Conservation (phyloP, 768 basidiomycete species). For the Mrakia frigida region DNA sequence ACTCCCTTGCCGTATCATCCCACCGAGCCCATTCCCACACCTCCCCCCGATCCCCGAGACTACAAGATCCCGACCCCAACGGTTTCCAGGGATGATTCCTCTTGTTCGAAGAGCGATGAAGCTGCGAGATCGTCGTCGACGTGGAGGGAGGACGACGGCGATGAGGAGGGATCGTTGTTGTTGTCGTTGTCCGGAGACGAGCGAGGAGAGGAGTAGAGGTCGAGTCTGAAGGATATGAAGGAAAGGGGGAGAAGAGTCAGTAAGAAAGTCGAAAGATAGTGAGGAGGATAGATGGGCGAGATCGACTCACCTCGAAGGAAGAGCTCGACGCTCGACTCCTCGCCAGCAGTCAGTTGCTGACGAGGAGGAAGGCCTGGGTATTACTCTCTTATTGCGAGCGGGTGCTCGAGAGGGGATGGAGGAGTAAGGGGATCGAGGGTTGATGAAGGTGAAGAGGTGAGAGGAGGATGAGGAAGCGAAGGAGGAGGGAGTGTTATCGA, state of each 20-base stretch:
- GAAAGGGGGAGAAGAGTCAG: background rate
- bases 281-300: background rate
- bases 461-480: background rate
- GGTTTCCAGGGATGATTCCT: too few species aligned
- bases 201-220: constrained; percentile 19
- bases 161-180: too few species aligned
- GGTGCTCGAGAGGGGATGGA: background rate
- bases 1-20: too few species aligned
- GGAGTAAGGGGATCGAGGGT: too few species aligned
- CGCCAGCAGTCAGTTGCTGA: background rate
- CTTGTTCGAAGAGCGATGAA: too few species aligned
- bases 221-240: background rate
- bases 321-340: constrained; percentile 8
- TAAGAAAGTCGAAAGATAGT: background rate
- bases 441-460: background rate
- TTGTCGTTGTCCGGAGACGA: constrained; percentile 1
- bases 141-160: background rate
- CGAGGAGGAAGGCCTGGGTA: constrained; percentile 1
- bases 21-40: too few species aligned
- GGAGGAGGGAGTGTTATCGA: background rate
- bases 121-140: background rate
- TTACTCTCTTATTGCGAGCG: background rate
- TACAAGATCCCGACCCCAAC: too few species aligned
- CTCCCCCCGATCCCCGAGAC: too few species aligned
- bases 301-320: background rate